A percentile compares a stretch with the other conserved stretches of the same genome.
Evolutionary conservation across 192 early-diverging fungal genomes (phyloP).

Genomic region (Coemansia sp.): DNA sequence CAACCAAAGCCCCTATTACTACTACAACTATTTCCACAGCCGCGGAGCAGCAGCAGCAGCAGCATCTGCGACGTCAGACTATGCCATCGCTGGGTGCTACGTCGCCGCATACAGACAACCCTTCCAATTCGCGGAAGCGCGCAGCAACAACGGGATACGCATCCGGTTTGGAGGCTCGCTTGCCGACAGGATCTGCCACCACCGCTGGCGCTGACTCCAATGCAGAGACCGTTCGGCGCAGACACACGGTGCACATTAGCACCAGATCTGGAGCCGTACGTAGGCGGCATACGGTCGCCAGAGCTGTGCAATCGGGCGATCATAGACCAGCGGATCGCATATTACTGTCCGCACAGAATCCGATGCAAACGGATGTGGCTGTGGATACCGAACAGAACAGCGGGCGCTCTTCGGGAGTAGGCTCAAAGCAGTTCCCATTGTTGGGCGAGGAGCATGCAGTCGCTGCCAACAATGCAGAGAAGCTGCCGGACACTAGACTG

Average conservation of each 20-base stretch:
- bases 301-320: background rate
- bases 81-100: constrained; percentile 16
- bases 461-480: background rate
- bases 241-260: constrained; percentile 5
- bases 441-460: background rate
- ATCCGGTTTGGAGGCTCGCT: background rate
- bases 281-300: background rate
- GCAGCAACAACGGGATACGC: background rate
- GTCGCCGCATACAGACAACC: constrained; percentile 8
- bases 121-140: background rate
- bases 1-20: background rate
- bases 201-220: background rate
- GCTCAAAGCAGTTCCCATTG: background rate
- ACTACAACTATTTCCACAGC: constrained; percentile 1
- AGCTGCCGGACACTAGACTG: background rate
- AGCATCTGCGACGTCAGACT: background rate
- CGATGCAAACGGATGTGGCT: background rate
- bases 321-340: background rate
- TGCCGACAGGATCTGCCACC: background rate
- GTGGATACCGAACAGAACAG: background rate
- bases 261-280: background rate
- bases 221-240: background rate
- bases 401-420: background rate
- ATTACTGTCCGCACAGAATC: background rate
- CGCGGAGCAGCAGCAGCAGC: background rate